Evolutionary conservation across 2,329 filamentous ascomycete species (phyloP).

Genomic region (Sphaerulina musiva): DNA sequence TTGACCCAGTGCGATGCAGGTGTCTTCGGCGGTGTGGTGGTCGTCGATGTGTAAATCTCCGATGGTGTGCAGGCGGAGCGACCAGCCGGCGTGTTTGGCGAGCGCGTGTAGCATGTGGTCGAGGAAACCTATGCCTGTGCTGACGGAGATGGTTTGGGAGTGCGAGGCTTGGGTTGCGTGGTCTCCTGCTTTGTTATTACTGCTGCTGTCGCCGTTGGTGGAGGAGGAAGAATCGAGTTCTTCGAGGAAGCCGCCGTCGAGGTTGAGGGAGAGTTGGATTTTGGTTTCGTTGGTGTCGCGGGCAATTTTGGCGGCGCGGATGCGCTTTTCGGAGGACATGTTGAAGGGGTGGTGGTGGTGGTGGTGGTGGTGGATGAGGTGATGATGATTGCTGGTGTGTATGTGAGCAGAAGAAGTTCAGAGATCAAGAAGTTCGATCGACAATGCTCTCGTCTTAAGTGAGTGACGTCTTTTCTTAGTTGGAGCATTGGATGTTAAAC

Average conservation of each 20-base stretch:
- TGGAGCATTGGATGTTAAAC: slow-evolving; percentile 9
- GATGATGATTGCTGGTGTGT: background rate
- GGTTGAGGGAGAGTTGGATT: slow-evolving; percentile 83
- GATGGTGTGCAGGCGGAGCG: slow-evolving; percentile 70
- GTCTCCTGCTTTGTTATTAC: slow-evolving; percentile 32
- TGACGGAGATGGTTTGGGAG: slow-evolving; percentile 77
- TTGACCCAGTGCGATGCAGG: slow-evolving; percentile 78
- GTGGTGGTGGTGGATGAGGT: background rate
- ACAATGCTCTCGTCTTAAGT: background rate
- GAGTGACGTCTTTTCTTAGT: slow-evolving; percentile 4
- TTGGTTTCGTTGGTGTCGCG: slow-evolving; percentile 98
- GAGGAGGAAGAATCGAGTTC: slow-evolving; percentile 8
- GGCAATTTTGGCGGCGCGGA: slow-evolving; percentile 68
- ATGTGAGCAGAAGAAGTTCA: background rate
- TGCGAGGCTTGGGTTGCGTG: slow-evolving; percentile 82
- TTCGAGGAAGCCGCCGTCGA: slow-evolving; percentile 71
- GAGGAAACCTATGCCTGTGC: slow-evolving; percentile 93
- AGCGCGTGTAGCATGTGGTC: slow-evolving; percentile 98
- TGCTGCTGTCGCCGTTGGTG: slow-evolving; percentile 43
- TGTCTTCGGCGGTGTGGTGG: slow-evolving; percentile 96
- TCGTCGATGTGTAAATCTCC: slow-evolving; percentile 96
- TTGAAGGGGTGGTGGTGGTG: background rate
- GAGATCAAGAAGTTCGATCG: no score
- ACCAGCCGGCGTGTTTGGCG: slow-evolving; percentile 94
- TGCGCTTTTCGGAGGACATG: slow-evolving; percentile 29